Evolutionary conservation across 305 asterid species (phyloP), one percentile per base, ranked within the genome.

Genomic region (Stenogyne calaminthoides): DNA sequence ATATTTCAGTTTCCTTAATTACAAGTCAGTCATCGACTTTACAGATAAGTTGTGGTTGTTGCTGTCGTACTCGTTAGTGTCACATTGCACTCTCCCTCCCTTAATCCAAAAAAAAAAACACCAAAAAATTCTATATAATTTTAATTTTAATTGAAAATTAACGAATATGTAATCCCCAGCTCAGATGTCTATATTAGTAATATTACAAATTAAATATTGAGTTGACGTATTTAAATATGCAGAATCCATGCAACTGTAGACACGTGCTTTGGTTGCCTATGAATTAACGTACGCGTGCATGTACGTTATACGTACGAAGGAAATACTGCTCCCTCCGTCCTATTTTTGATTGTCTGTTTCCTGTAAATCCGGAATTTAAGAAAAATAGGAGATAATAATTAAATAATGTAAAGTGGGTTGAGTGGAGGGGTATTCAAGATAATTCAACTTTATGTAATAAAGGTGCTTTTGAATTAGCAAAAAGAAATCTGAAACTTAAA

Each of bases 291-390:
- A 78, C 82, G 72, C 78, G 74, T 78, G 80, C 80, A 71, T 75
- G 85, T 81, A 81, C 85, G 76, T 75, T 56, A 78, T 78, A 75
- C 78, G 79, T 78, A 81, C 85, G 76, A 42, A 51, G 25, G 11
- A 5, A 27, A 68, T 10, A n/a, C n/a, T n/a, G n/a, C n/a, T n/a
- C n/a, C n/a, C n/a, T n/a, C n/a, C n/a, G n/a, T n/a, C n/a, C n/a
- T n/a, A n/a, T n/a, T n/a, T n/a, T n/a, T n/a, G n/a, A n/a, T n/a
- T n/a, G n/a, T n/a, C n/a, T n/a, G n/a, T n/a, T n/a, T n/a, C n/a
- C n/a, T n/a, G n/a, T n/a, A n/a, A n/a, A n/a, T n/a, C n/a, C n/a
- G n/a, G n/a, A n/a, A n/a, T n/a, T n/a, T n/a, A n/a, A n/a, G n/a
- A n/a, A n/a, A n/a, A n/a, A n/a, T n/a, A n/a, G n/a, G n/a, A n/a